Evolutionary conservation across 805 yeast species (phyloP).

Genomic region (Starmerella ratchasimensis): DNA sequence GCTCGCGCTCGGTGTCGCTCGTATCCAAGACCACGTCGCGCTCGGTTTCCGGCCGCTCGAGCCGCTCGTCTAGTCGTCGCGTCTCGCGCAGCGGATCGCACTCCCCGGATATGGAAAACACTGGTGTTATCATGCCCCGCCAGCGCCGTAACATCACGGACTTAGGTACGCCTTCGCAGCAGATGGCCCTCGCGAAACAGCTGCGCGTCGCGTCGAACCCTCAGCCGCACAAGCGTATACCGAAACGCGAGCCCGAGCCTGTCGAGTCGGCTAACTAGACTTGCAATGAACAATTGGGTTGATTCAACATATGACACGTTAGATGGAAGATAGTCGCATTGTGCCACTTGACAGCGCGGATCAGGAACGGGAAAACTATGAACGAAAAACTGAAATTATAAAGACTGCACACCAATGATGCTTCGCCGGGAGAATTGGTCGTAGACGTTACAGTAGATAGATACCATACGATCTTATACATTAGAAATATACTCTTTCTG

Average conservation of each 20-base stretch:
- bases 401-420: no score
- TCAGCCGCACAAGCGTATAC: slow-evolving; percentile 21
- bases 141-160: slow-evolving; percentile 20
- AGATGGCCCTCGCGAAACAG: slow-evolving; percentile 19
- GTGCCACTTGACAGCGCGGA: no score
- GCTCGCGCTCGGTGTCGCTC: not conserved
- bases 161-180: slow-evolving; percentile 16
- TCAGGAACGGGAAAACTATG: no score
- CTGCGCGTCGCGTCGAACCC: slow-evolving; percentile 26
- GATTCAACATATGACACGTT: no score
- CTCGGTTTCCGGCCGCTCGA: not conserved
- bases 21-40: not conserved
- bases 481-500: no score
- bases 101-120: slow-evolving; percentile 11
- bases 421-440: no score
- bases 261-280: not conserved
- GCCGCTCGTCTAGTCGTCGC: not conserved
- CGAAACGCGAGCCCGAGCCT: slow-evolving; percentile 4
- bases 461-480: no score
- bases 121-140: slow-evolving; percentile 6
- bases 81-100: slow-evolving; percentile 4
- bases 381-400: no score
- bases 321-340: no score
- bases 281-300: no score
- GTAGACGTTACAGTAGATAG: no score